A percentile compares a stretch with the other conserved stretches of the same genome.
phyloP scores from a whole-genome alignment of 176 grass and related monocot genomes.

The Luzula sylvatica region DNA sequence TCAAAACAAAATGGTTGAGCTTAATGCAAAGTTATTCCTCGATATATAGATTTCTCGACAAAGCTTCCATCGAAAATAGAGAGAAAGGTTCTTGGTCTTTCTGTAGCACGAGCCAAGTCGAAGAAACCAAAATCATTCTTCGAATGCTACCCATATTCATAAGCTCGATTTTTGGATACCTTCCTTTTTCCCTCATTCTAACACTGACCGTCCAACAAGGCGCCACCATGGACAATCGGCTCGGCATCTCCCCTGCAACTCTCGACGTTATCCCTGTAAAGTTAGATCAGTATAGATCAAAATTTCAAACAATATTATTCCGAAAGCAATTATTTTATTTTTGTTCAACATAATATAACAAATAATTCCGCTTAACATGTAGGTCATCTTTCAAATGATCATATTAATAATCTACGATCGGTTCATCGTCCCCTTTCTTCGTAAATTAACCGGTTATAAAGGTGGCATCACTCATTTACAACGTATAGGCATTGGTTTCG shows the following conservation, averaged over 20 bases:
- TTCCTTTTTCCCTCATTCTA: constrained; percentile 35
- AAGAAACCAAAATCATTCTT: constrained; percentile 70
- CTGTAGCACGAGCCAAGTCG: constrained; percentile 49
- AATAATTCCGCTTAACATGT: too few species aligned
- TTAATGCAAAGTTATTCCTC: not conserved
- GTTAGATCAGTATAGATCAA: too few species aligned
- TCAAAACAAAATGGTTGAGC: not conserved
- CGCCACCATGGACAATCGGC: constrained; percentile 49
- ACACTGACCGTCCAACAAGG: constrained; percentile 80
- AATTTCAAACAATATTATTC: too few species aligned
- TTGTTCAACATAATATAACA: too few species aligned
- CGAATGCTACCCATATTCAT: constrained; percentile 67
- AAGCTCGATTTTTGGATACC: constrained; percentile 39
- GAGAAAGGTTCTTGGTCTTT: constrained; percentile 33
- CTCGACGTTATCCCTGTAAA: constrained; percentile 49
- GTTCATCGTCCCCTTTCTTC: constrained; percentile 37
- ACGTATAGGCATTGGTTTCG: constrained; percentile 48
- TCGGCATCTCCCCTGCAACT: constrained; percentile 52
- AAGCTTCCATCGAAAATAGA: constrained; percentile 39
- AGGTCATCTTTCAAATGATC: constrained; percentile 40
- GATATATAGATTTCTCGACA: constrained; percentile 48
- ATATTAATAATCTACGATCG: constrained; percentile 60
- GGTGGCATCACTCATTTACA: constrained; percentile 64
- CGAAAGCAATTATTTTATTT: too few species aligned
- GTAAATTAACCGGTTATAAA: constrained; percentile 41